A percentile compares a stretch with the other conserved stretches of the same genome.
Conservation (phyloP, 495 filamentous ascomycete species). For the Ascobolus immersus region DNA sequence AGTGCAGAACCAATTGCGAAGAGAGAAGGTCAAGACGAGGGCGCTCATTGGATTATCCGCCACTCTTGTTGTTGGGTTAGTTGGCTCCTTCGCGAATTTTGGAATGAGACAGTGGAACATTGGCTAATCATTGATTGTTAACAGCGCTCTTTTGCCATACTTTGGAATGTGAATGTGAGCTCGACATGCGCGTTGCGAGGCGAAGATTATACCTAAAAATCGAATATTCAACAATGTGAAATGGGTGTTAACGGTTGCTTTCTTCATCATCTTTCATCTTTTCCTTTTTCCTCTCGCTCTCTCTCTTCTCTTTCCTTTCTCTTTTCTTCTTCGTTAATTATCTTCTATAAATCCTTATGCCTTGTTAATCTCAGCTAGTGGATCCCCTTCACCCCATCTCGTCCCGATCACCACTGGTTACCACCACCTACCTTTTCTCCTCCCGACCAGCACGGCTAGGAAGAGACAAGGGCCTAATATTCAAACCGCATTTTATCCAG, state of each 20-base stretch:
- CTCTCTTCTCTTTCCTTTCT: background rate
- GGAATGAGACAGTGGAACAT: background rate
- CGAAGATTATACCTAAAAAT: background rate
- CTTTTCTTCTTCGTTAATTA: background rate
- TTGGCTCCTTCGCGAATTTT: background rate
- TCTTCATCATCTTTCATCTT: background rate
- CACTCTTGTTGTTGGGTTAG: slow-evolving; percentile 53
- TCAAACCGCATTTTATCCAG: background rate
- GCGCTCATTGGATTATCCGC: slow-evolving; percentile 64
- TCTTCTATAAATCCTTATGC: background rate
- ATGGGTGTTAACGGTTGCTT: background rate
- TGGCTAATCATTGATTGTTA: background rate
- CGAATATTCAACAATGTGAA: background rate
- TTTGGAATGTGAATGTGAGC: too few species aligned
- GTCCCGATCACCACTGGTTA: background rate
- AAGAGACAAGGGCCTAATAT: background rate
- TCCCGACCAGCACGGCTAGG: background rate
- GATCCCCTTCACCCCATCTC: background rate
- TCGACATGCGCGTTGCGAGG: too few species aligned
- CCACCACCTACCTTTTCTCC: background rate
- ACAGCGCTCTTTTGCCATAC: background rate
- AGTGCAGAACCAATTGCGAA: slow-evolving; percentile 47
- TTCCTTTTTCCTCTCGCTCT: background rate
- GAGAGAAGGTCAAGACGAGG: slow-evolving; percentile 56
- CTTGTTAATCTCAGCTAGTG: background rate